Evolutionary conservation across 345 rosid genomes (phyloP).

Genomic region (Syzygium aqueum): DNA sequence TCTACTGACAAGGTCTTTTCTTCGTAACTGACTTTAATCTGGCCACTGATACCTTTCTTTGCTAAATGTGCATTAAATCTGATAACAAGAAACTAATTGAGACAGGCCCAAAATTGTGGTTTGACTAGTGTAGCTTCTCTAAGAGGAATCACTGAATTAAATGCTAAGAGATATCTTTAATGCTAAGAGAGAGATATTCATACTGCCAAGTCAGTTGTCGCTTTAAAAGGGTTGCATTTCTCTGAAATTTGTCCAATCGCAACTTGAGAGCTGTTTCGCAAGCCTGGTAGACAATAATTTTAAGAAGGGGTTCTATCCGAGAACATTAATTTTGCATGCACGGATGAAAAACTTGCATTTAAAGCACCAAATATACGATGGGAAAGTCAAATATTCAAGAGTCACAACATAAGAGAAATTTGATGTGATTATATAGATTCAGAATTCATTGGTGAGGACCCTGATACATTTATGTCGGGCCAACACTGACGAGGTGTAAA

Average conservation of each 20-base stretch:
- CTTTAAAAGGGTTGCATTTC: conserved; percentile 46
- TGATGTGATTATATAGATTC: not conserved
- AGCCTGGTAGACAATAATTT: conserved; percentile 30
- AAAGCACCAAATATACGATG: not conserved
- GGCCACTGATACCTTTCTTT: conserved; percentile 87
- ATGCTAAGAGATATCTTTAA: not conserved
- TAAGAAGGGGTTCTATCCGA: not conserved
- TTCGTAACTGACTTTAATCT: conserved; percentile 58
- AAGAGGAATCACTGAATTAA: not conserved
- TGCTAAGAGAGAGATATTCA: conserved; percentile 4
- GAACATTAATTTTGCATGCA: not conserved
- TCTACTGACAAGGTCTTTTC: conserved; percentile 68
- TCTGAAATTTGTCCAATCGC: conserved; percentile 57
- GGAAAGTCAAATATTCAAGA: not conserved
- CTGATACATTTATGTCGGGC: not conserved
- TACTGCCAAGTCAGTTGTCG: conserved; percentile 86
- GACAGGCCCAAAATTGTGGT: not conserved
- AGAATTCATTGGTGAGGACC: not conserved
- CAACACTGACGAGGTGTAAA: not conserved
- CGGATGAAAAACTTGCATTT: not conserved
- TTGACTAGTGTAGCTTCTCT: not conserved
- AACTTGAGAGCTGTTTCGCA: conserved; percentile 51
- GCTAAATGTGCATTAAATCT: conserved; percentile 82
- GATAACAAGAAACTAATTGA: conserved; percentile 7
- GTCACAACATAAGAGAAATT: not conserved